These are phyloP conservation scores for Solanum dulcamara DNA, from an alignment of 257 asterid species.

Conservation along the genomic window DNA sequence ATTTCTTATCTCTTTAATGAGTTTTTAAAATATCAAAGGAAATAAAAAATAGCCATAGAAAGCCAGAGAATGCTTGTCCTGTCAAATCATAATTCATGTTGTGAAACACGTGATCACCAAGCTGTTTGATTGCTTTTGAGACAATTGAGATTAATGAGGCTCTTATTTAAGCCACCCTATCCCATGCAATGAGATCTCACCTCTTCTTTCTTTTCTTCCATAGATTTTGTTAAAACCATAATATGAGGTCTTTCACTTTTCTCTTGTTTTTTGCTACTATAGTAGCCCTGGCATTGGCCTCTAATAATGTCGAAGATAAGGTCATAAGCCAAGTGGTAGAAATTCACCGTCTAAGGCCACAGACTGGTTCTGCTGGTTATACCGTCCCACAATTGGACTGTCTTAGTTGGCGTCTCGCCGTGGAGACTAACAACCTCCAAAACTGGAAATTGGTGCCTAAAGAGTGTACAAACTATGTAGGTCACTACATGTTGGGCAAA, in stretches of 20 bases:
- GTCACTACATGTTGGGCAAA: constrained; percentile 48
- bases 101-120: neutral
- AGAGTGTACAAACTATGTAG: constrained; percentile 38
- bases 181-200: neutral
- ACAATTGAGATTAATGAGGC: neutral
- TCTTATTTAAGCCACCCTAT: neutral
- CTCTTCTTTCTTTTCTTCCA: neutral
- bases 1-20: too few species aligned
- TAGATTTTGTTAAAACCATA: neutral
- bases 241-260: neutral
- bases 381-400: constrained; percentile 27
- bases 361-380: constrained; percentile 17
- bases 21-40: too few species aligned
- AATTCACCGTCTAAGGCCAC: constrained; percentile 37
- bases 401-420: constrained; percentile 68
- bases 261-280: neutral
- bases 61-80: too few species aligned
- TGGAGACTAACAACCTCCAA: constrained; percentile 40
- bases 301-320: neutral
- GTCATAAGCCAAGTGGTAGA: neutral
- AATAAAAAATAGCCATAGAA: too few species aligned
- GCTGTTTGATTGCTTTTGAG: neutral
- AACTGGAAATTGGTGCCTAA: constrained; percentile 33
- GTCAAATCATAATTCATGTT: neutral
- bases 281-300: neutral